phyloP scores from a whole-genome alignment of 257 asterid genomes.

The Lithospermum erythrorhizon region DNA sequence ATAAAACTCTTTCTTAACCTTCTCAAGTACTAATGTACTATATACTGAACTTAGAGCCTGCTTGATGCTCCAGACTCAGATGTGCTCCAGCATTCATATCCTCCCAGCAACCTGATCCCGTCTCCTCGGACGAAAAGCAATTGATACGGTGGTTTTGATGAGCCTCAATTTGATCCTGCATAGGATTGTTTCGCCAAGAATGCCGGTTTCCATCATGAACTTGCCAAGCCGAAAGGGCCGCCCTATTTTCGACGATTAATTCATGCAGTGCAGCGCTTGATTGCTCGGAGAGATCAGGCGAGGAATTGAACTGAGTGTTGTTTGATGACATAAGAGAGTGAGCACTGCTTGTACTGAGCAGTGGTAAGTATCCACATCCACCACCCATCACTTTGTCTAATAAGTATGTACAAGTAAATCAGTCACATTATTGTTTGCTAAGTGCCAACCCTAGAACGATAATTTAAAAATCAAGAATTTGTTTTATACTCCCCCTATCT shows the following conservation, averaged over 20 bases:
- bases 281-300: slow-evolving; percentile 33
- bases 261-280: slow-evolving; percentile 55
- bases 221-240: slow-evolving; percentile 30
- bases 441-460: background rate
- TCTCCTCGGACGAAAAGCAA: background rate
- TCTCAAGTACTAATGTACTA: slow-evolving; percentile 18
- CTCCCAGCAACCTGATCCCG: slow-evolving; percentile 1
- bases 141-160: slow-evolving; percentile 1
- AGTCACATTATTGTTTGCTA: background rate
- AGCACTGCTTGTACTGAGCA: slow-evolving; percentile 34
- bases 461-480: background rate
- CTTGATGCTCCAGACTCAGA: slow-evolving; percentile 13
- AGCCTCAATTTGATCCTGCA: slow-evolving; percentile 4
- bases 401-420: background rate
- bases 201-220: slow-evolving; percentile 7
- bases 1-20: slow-evolving; percentile 7
- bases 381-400: slow-evolving; percentile 15
- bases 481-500: background rate
- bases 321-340: slow-evolving; percentile 81
- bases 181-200: slow-evolving; percentile 5
- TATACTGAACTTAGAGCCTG: slow-evolving; percentile 31
- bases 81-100: background rate
- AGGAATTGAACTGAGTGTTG: slow-evolving; percentile 19
- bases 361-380: slow-evolving; percentile 11
- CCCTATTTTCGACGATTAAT: slow-evolving; percentile 56